phyloP scores from a whole-genome alignment of 108 stramenopile genomes.

The Parietichytrium sp. region DNA sequence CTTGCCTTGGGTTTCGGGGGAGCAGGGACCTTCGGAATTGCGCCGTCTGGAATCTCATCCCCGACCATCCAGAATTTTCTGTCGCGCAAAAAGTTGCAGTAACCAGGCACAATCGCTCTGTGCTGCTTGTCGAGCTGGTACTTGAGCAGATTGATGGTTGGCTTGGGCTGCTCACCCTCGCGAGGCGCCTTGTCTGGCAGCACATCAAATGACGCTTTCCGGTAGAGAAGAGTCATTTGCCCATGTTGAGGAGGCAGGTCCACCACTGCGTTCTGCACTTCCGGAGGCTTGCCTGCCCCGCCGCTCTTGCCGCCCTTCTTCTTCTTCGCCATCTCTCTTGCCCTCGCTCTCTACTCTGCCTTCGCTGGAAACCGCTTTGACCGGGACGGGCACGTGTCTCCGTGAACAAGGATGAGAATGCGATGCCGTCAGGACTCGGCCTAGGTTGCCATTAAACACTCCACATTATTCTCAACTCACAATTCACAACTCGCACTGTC shows the following conservation, averaged over 20 bases:
- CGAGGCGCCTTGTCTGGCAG: neutral
- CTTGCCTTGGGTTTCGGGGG: neutral
- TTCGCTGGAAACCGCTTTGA: too few species aligned
- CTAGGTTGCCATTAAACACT: too few species aligned
- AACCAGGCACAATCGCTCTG: neutral
- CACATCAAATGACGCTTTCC: conserved; percentile 27
- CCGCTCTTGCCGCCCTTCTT: neutral
- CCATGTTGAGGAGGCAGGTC: neutral
- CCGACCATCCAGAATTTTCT: conserved; percentile 34
- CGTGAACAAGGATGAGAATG: too few species aligned
- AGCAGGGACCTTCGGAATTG: conserved; percentile 30
- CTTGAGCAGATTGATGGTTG: conserved; percentile 18
- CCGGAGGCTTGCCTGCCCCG: neutral
- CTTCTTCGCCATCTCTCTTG: conserved; percentile 34
- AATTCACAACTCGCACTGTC: too few species aligned
- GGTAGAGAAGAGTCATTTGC: conserved; percentile 28
- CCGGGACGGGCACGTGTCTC: too few species aligned
- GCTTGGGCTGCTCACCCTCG: too few species aligned
- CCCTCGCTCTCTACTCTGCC: too few species aligned
- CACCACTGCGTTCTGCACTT: conserved; percentile 1
- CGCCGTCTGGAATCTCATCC: conserved; percentile 25
- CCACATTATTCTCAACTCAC: too few species aligned
- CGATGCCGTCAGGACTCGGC: too few species aligned
- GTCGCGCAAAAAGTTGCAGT: neutral
- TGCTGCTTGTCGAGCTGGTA: conserved; percentile 6